Evolutionary conservation across 1,139 yeast species (phyloP).

Genomic region (Candida albicans): DNA sequence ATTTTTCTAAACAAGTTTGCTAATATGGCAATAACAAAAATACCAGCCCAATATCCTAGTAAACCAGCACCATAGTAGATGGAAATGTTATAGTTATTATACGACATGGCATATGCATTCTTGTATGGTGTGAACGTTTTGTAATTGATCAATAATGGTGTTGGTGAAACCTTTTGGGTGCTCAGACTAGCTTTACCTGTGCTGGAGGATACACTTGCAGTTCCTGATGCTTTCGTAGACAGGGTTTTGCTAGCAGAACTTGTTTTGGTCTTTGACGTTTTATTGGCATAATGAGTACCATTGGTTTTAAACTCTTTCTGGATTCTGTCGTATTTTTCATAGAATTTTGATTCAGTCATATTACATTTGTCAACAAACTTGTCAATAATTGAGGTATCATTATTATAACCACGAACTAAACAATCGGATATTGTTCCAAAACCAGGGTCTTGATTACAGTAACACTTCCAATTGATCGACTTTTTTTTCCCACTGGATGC

Average conservation of each 20-base stretch:
- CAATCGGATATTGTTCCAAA: slow-evolving; percentile 23
- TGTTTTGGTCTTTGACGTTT: neutral
- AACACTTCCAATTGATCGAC: slow-evolving; percentile 15
- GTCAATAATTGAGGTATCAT: slow-evolving; percentile 15
- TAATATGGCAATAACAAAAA: slow-evolving; percentile 40
- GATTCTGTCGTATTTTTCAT: slow-evolving; percentile 8
- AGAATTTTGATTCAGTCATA: slow-evolving; percentile 9
- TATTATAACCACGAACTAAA: slow-evolving; percentile 18
- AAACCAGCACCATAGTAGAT: slow-evolving; percentile 49
- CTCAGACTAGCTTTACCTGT: slow-evolving; percentile 7
- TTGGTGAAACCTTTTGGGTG: neutral
- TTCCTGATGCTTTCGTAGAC: neutral
- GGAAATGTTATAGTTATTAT: slow-evolving; percentile 25
- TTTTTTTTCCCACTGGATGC: slow-evolving; percentile 2
- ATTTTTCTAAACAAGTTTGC: slow-evolving; percentile 36
- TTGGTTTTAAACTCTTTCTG: slow-evolving; percentile 5
- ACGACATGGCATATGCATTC: slow-evolving; percentile 10
- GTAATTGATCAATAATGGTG: slow-evolving; percentile 4
- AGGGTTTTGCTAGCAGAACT: neutral
- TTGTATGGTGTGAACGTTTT: slow-evolving; percentile 8
- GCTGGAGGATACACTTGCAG: neutral
- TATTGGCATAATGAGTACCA: slow-evolving; percentile 3
- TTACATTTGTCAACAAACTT: slow-evolving; percentile 18
- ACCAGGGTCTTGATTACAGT: slow-evolving; percentile 18
- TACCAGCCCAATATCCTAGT: slow-evolving; percentile 49